Conservation (phyloP, 345 rosid genomes). For the Eucalyptus marginata region DNA sequence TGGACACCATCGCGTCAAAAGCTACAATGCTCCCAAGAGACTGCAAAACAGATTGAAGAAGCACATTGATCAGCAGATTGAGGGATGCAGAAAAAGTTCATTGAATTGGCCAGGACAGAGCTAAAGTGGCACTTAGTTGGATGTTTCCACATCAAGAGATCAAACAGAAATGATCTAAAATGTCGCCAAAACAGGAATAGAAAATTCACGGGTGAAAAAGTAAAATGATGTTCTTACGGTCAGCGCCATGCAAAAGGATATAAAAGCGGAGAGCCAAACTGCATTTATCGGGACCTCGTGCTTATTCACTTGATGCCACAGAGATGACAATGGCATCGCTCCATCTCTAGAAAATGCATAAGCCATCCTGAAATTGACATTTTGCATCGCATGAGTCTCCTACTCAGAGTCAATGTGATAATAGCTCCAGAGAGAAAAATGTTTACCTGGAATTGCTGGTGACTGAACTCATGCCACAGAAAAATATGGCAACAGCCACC, state of each 20-base stretch:
- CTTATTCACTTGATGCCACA: constrained; percentile 88
- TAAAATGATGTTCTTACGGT: constrained; percentile 27
- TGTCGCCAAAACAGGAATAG: background rate
- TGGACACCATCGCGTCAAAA: constrained; percentile 94
- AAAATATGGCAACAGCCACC: constrained; percentile 81
- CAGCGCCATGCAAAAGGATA: constrained; percentile 92
- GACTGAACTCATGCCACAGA: constrained; percentile 96
- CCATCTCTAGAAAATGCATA: constrained; percentile 98
- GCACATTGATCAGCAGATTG: background rate
- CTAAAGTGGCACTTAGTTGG: background rate
- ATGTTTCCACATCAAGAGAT: background rate
- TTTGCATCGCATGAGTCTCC: background rate
- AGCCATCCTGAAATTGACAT: constrained; percentile 60
- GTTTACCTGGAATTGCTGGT: constrained; percentile 80
- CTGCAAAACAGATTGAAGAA: constrained; percentile 22
- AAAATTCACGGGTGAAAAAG: background rate
- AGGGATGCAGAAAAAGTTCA: background rate
- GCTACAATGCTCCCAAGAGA: constrained; percentile 89
- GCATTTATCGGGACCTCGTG: constrained; percentile 84
- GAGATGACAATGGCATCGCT: constrained; percentile 74
- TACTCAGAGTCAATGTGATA: background rate
- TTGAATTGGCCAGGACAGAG: background rate
- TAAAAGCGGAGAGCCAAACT: constrained; percentile 68
- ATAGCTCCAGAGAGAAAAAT: background rate
- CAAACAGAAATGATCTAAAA: background rate